Base-by-base conservation (phyloP, 257 asterid species). In the Cynanchum wilfordii region DNA sequence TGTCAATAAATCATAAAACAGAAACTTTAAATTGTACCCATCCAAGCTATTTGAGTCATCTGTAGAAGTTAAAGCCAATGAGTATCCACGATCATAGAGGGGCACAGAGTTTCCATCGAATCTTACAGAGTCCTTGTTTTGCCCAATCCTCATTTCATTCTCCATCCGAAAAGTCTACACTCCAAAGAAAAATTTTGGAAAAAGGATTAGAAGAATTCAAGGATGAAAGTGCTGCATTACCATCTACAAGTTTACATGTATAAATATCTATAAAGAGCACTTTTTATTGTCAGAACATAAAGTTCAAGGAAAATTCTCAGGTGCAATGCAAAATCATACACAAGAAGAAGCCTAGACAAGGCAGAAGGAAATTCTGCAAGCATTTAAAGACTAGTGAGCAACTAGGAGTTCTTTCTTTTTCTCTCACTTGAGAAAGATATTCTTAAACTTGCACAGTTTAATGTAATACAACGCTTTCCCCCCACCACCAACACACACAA, bases 101-200 rank as follows among this genome's bases (percentile, higher is more conserved):
- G 99, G 99, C 73, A 90, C 89, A 42, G 85, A 85, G 68, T 79
- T 81, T 78, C 81, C 91, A 83, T 95, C 99, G 86, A 87, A 79
- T 73, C 87, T 86, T 74, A 80, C 73, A 62, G 78, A 78, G 72
- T 87, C 92, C 82, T 81, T 88, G 71, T 71, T 79, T 67, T 83
- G 67, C 72, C 74, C 80, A 71, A 47, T 68, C 70, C 72, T 78
- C 64, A 80, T 72, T 75, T 85, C 90, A 73, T 82, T 74, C 78
- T 92, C 98, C 88, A 89, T 82, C 98, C 99, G 87, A 86, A 85
- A 92, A 64, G 92, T 78, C 99, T 95, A 82, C 85, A 83, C 40
- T 59, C 69, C 77, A 76, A 63, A 78, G 70, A 76, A 54, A 77
- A 51, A 73, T 45, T 11, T 52, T 51, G 13, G 51, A 70, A 62